Base-by-base conservation (phyloP, 1,284 basidiomycete genomes). In the Porodaedalea pini region DNA sequence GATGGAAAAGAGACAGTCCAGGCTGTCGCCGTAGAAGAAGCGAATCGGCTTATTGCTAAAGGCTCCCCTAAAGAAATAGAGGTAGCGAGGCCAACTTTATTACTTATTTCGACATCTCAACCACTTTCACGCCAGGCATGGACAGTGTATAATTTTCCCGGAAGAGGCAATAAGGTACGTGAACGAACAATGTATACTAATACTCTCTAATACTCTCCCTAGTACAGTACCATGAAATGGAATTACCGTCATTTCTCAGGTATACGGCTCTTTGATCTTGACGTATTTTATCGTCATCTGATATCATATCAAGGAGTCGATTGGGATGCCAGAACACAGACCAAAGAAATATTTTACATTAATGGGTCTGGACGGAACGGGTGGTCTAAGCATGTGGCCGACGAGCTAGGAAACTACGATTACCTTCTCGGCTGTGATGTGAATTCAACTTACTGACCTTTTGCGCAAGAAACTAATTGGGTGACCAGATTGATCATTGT, bases 71-170 rank as follows among this genome's bases (percentile, higher is more conserved):
- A 80, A 70, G 78, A 90, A 63, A 90, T 96, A 27, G 82, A 89
- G 70, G 89, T 86, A 62, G 34, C 61, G 31, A 27, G 13, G 25
- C 41, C n/a, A 36, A 48, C 13, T n/a, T 13, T 32, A 32, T n/a
- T 57, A 5, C 11, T n/a, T 31, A 15, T 32, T 34, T n/a, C 17
- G 43, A 40, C 39, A 6, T 40, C 23, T 29, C 8, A 11, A 23
- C 10, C 62, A 54, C 17, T 59, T 29, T 54, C 48, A 10, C 53
- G 29, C 10, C 44, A 91, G 82, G 91, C 85, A 0, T 96, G 93
- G 92, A 94, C 92, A 21, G 83, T 77, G 0, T 98, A 91, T 69
- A 85, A 90, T 62, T 98, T 94, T 69, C 76, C 83, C 5, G 89
- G 87, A 32, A 78, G 95, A 70, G 80, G 77, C 11, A 83, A 81